These are phyloP conservation scores for Phytophthora pini DNA, from an alignment of 352 stramenopile genomes.

Conservation along the genomic window DNA sequence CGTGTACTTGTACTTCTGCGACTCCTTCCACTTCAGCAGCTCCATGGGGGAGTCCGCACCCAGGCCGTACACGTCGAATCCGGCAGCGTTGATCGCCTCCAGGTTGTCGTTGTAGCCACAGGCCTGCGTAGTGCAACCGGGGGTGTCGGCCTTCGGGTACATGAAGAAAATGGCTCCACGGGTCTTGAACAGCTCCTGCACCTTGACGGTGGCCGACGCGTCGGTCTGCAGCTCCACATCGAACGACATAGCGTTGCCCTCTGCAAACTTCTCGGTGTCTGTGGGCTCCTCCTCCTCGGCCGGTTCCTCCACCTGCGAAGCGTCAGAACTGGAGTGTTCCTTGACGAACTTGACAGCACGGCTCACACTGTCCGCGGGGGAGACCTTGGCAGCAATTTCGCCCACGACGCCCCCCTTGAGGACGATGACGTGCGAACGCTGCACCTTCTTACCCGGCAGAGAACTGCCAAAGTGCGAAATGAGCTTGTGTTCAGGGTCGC, in stretches of 20 bases:
- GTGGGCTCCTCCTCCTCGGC: slow-evolving; percentile 26
- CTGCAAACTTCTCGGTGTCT: slow-evolving; percentile 34
- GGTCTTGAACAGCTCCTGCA: slow-evolving; percentile 79
- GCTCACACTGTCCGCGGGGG: slow-evolving; percentile 75
- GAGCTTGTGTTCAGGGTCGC: slow-evolving; percentile 81
- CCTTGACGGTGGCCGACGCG: slow-evolving; percentile 55
- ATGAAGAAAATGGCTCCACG: slow-evolving; percentile 89
- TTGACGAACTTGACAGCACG: slow-evolving; percentile 79
- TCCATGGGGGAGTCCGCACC: slow-evolving; percentile 72
- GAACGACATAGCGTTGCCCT: slow-evolving; percentile 59
- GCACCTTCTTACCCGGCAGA: slow-evolving; percentile 74
- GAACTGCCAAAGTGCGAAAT: slow-evolving; percentile 91
- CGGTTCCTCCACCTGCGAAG: slow-evolving; percentile 22
- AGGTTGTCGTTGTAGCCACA: slow-evolving; percentile 89
- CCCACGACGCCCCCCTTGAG: slow-evolving; percentile 80
- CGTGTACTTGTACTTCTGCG: slow-evolving; percentile 82
- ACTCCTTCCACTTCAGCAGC: slow-evolving; percentile 79
- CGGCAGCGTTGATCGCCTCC: slow-evolving; percentile 70
- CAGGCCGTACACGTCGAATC: slow-evolving; percentile 86
- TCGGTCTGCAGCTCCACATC: slow-evolving; percentile 78
- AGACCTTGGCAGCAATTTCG: slow-evolving; percentile 83
- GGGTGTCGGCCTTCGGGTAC: slow-evolving; percentile 88
- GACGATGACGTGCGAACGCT: slow-evolving; percentile 87
- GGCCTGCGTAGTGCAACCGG: slow-evolving; percentile 83
- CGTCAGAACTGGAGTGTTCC: slow-evolving; percentile 32